These are phyloP conservation scores for Infundibulicybe gibba DNA, from an alignment of 768 basidiomycete genomes.

Conservation along the genomic window DNA sequence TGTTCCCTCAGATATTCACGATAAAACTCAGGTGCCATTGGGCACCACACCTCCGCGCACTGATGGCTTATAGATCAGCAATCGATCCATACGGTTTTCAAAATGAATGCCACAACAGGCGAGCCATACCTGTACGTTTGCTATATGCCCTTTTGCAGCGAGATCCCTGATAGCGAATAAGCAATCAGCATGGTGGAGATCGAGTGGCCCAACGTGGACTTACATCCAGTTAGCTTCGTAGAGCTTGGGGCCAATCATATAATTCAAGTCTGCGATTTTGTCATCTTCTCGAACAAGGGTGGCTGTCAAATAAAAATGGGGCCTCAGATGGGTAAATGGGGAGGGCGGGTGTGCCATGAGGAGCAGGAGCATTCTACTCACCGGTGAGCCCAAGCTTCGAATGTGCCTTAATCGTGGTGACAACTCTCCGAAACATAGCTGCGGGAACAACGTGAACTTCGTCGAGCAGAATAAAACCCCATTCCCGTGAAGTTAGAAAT, in stretches of 20 bases:
- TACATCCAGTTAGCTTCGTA: conserved; percentile 99
- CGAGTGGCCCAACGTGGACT: conserved; percentile 9
- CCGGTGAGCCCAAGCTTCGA: conserved; percentile 97
- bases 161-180: conserved; percentile 57
- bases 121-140: conserved; percentile 89
- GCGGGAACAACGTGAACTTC: conserved; percentile 99
- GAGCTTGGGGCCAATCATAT: conserved; percentile 98
- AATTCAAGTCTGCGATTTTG: conserved; percentile 97
- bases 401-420: conserved; percentile 98
- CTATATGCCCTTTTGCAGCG: conserved; percentile 98
- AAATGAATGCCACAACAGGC: no score
- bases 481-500: conserved; percentile 95
- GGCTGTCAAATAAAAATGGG: conserved; percentile 41
- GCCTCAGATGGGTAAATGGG: neutral
- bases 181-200: conserved; percentile 8
- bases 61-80: conserved; percentile 25
- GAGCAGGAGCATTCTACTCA: conserved; percentile 26
- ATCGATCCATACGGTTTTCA: conserved; percentile 1
- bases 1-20: conserved; percentile 93
- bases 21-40: conserved; percentile 99
- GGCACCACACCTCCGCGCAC: conserved; percentile 99
- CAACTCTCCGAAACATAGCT: conserved; percentile 96
- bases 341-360: no score
- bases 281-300: conserved; percentile 99
- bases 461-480: conserved; percentile 97